phyloP scores from a whole-genome alignment of 2,329 filamentous ascomycete genomes.

The Sclerotinia subarctica region DNA sequence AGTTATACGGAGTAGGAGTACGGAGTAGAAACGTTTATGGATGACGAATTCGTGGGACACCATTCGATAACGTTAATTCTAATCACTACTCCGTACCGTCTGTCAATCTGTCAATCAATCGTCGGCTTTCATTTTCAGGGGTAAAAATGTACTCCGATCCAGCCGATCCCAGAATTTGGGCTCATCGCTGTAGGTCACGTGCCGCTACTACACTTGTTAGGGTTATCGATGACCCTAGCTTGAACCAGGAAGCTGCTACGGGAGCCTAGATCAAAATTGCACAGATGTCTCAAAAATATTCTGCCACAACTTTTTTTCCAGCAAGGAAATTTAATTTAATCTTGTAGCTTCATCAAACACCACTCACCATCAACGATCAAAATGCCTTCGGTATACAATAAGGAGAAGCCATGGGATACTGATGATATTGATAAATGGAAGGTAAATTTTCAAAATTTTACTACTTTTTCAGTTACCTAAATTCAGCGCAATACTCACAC shows the following conservation, averaged over 20 bases:
- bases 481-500: slow-evolving; percentile 15
- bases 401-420: slow-evolving; percentile 91
- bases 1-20: neutral
- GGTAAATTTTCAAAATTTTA: slow-evolving; percentile 42
- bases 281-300: slow-evolving; percentile 16
- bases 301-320: slow-evolving; percentile 22
- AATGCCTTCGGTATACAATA: slow-evolving; percentile 88
- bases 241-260: neutral
- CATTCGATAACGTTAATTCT: slow-evolving; percentile 18
- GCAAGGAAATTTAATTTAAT: slow-evolving; percentile 14
- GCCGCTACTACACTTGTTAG: rapidly evolving
- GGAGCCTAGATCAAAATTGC: slow-evolving; percentile 8
- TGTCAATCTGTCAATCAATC: slow-evolving; percentile 6
- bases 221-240: neutral
- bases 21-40: neutral
- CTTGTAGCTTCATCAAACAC: slow-evolving; percentile 17
- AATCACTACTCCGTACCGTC: neutral
- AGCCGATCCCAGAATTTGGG: neutral
- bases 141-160: neutral
- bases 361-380: slow-evolving; percentile 29
- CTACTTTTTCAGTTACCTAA: neutral
- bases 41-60: slow-evolving; percentile 20
- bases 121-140: slow-evolving; percentile 18
- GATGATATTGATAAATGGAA: slow-evolving; percentile 98
- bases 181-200: neutral